phyloP scores from a whole-genome alignment of 345 rosid genomes.

The Camelina laxa region DNA sequence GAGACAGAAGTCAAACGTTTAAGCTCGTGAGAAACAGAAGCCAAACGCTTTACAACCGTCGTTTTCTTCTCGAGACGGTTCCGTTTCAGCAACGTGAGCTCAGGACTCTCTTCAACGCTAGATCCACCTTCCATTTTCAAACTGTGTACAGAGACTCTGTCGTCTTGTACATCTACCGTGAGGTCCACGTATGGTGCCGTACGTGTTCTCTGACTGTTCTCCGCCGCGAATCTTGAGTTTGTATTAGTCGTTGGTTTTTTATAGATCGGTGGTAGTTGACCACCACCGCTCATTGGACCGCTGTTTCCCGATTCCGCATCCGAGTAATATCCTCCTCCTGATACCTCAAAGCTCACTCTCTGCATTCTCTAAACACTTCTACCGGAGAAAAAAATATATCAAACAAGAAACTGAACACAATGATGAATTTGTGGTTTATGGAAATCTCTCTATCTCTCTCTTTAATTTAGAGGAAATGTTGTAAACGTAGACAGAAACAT shows the following conservation, averaged over 20 bases:
- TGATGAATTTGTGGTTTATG: background rate
- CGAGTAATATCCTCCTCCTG: constrained; percentile 50
- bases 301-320: constrained; percentile 53
- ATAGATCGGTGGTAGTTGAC: constrained; percentile 51
- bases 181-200: constrained; percentile 41
- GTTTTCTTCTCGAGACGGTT: constrained; percentile 63
- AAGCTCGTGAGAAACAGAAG: constrained; percentile 68
- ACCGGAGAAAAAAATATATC: background rate
- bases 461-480: no score
- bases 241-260: constrained; percentile 46
- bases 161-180: constrained; percentile 53
- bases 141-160: constrained; percentile 45
- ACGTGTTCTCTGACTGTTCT: constrained; percentile 37
- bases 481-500: no score
- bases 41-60: constrained; percentile 50
- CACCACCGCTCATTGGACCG: constrained; percentile 54
- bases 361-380: constrained; percentile 8
- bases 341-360: constrained; percentile 46
- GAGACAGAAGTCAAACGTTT: constrained; percentile 62
- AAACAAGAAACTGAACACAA: background rate
- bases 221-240: constrained; percentile 42
- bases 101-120: constrained; percentile 49
- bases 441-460: no score
- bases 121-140: constrained; percentile 47
- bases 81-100: constrained; percentile 49